Conservation (phyloP, 208 protist species). For the Blastocrithidia nonstop region DNA sequence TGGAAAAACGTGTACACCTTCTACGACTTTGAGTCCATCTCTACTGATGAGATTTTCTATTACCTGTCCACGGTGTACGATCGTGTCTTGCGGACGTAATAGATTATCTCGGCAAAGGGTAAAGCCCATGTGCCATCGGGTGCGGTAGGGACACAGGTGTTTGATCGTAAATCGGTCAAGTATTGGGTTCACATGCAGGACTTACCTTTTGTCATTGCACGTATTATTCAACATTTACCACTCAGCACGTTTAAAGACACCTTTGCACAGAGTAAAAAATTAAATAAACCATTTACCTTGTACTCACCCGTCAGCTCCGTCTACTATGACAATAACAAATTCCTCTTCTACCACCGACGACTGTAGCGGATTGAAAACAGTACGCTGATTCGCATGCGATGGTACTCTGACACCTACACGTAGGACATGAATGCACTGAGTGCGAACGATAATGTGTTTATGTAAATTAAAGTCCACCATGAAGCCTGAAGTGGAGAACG, state of each 20-base stretch:
- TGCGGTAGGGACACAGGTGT: constrained; percentile 65
- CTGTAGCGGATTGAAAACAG: constrained; percentile 73
- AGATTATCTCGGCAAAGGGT: constrained; percentile 35
- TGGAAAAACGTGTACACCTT: constrained; percentile 57
- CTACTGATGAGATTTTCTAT: constrained; percentile 59
- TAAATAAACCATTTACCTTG: constrained; percentile 41
- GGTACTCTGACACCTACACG: constrained; percentile 70
- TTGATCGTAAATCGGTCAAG: constrained; percentile 77
- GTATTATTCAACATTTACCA: constrained; percentile 75
- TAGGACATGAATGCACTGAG: constrained; percentile 52
- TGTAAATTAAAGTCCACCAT: constrained; percentile 84
- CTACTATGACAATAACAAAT: constrained; percentile 80
- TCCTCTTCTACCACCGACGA: constrained; percentile 71
- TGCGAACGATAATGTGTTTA: constrained; percentile 62
- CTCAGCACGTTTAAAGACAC: constrained; percentile 78
- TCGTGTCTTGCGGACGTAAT: constrained; percentile 46
- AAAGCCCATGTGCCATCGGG: constrained; percentile 34
- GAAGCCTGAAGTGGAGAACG: constrained; percentile 80
- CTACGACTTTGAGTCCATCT: constrained; percentile 39
- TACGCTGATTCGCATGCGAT: constrained; percentile 80
- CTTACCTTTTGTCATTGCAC: constrained; percentile 75
- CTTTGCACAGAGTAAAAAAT: constrained; percentile 43
- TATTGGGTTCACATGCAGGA: constrained; percentile 83
- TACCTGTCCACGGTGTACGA: constrained; percentile 62
- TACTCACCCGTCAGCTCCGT: constrained; percentile 71